Evolutionary conservation across 2,329 filamentous ascomycete genomes (phyloP), one percentile per base, ranked within the genome.

Genomic region (Clarireedia monteithiana): DNA sequence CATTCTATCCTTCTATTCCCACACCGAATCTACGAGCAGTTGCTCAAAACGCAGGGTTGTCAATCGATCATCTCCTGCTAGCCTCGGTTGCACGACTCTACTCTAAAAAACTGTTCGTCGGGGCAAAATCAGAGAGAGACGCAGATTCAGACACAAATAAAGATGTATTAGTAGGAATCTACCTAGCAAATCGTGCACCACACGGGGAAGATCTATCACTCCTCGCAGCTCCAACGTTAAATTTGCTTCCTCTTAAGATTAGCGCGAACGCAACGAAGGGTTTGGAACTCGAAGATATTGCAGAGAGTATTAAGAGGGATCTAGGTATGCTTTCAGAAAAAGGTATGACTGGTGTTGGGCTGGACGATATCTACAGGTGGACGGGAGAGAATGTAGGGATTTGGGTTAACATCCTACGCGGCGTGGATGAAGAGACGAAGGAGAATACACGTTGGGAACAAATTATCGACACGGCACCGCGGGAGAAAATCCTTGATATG

Each of bases 331-430:
- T 96, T 38, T 78, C 77, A 20, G 76, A 62, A 26, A 70, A 71
- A 2, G 77, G 75, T 48, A 82, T 83, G 65, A 77, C 80, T 0
- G 73, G 73, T 1, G 83, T 82, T 0, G 82, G 82, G 1, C 72
- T 96, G 1, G 82, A 81, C 72, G 85, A 95, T 68, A 84, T 96
- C 39, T 71, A 76, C 20, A 70, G 77, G 15, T 96, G 90, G 90
- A 92, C 88, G 0, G 86, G 86, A 0, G 71, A 90, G 2, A 74
- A 70, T 53, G 70, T 95, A 1, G 80, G 88, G 62, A 83, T 80
- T 0, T 92, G 89, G 71, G 83, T 96, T 64, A 96, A 96, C 68
- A 94, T 95, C 61, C 70, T 95, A 17, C 82, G 66, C 46, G 46
- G 55, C 1, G 34, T 58, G 12, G 14, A 34, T 7, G 45, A 24